Base-by-base conservation (phyloP, 129 eudicot genomes). In the Lactuca sativa region DNA sequence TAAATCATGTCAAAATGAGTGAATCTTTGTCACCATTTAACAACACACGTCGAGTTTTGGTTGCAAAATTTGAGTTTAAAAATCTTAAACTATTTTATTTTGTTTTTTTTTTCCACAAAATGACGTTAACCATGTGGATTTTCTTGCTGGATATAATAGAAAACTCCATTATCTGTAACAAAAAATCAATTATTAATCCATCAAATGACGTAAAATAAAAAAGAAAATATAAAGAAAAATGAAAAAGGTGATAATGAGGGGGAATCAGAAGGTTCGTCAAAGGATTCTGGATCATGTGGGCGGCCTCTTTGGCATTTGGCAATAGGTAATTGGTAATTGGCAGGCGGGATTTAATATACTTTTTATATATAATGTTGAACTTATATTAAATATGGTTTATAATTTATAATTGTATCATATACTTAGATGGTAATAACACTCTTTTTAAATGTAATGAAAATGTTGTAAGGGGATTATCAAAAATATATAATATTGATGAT, bases 201-300 rank as follows among this genome's bases (percentile, higher is more conserved):
- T 40, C 13, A 9, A 43, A 47, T 10, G 52, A 4, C 49, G 13
- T 38, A 9, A 38, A 30, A 25, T 38, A 9, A 38, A 30, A 25
- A 56, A 6, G 7, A 56, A 41, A 9, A 7, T 21, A 43, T 3
- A 37, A 17, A 40, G 7, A 12, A 36, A 60, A 38, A 33, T 6
- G 21, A 6, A 56, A 41, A 37, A 58, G 5, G 14, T 41, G 11
- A 56, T 38, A 2, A 56, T 14, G 31, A 15, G 7, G 16, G 60
- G 55, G 78, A 73, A 73, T 64, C 40, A 73, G 78, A 63, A 73
- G 78, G 71, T 64, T 73, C 71, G 17, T 43, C 41, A 60, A 61
- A 49, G 6, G 76, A 72, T 60, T 72, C 53, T 48, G 41, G 48
- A 47, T 61, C 69, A 72, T 36, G 36, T 44, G 64, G 63, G 64